Base-by-base conservation (phyloP, 331 rosid genomes). In the Quercus phellos region DNA sequence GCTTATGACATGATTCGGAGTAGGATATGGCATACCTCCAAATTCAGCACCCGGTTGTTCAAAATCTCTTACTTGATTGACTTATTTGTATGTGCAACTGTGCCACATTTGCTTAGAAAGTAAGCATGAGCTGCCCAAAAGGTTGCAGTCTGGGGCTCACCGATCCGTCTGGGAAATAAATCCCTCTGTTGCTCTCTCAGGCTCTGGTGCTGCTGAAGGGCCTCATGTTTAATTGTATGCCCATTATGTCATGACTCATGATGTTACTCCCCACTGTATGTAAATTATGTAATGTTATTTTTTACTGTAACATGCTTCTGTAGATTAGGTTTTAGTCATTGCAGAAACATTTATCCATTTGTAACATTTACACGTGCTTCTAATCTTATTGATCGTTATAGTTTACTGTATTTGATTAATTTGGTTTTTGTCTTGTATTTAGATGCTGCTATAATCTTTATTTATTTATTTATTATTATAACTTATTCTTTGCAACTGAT, bases 1-100 rank as follows among this genome's bases (percentile, higher is more conserved):
- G 83, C 87, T 87, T 42, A 13, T 51, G 68, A 89, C 84, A 70
- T 85, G 76, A 84, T 72, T 73, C 50, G 72, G 26, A 66, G 46
- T n/a, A 18, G 18, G 70, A 2, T 66, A 18, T 42, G 50, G 14
- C 35, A 66, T 34, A 17, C 35, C 53, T 46, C 50, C 50, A 5
- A 30, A 19, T 66, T 66, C 38, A 60, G 68, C 35, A 66, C 42
- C 14, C 26, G 8, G 24, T 18, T 4, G 34, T 66, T 30, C 43
- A 66, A 18, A 63, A 10, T 66, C 71, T 34, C 51, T 46, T 46
- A 21, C 27, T 30, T 17, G 24, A 64, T 64, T 7, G 70, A 34
- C 50, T 60, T 18, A 32, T 18, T 18, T 32, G 34, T 18, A 43
- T 12, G 32, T 64, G 50, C 70, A 64, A 64, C 42, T 2, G 50